Percentiles rank a stretch among this genome's conserved stretches.
Evolutionary conservation across 306 rosid genomes (phyloP).

Genomic region (Carpinus fangiana): DNA sequence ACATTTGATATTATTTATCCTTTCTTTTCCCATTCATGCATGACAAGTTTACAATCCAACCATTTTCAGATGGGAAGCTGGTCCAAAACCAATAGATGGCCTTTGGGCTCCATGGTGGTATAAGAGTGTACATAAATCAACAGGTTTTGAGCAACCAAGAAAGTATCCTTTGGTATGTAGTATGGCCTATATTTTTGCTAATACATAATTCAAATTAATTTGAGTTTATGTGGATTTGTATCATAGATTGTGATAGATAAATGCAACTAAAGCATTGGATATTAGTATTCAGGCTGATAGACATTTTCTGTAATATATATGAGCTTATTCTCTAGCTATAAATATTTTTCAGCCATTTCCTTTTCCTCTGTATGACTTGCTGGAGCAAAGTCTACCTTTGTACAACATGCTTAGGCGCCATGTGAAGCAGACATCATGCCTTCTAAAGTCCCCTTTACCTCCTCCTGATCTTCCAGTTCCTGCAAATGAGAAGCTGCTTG

Average conservation of each 20-base stretch:
- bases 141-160: constrained; percentile 51
- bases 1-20: constrained; percentile 15
- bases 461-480: constrained; percentile 79
- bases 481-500: constrained; percentile 73
- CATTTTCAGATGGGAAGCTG: constrained; percentile 76
- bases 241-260: neutral
- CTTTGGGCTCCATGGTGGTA: constrained; percentile 95
- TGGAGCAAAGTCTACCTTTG: constrained; percentile 79
- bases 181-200: constrained; percentile 1
- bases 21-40: neutral
- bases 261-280: neutral
- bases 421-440: constrained; percentile 50
- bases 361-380: constrained; percentile 51
- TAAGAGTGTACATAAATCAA: constrained; percentile 53
- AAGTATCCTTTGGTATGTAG: constrained; percentile 60
- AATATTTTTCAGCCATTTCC: constrained; percentile 59
- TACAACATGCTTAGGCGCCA: constrained; percentile 68
- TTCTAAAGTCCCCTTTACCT: constrained; percentile 57
- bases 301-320: neutral
- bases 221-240: neutral
- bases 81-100: constrained; percentile 76
- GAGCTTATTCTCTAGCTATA: constrained; percentile 22
- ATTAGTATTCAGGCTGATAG: neutral
- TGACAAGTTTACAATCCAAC: constrained; percentile 31
- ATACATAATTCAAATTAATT: neutral